A percentile compares a stretch with the other conserved stretches of the same genome.
These are phyloP conservation scores for Magnaporthales sp. DNA, from an alignment of 2,329 filamentous ascomycete species.

Conservation along the genomic window DNA sequence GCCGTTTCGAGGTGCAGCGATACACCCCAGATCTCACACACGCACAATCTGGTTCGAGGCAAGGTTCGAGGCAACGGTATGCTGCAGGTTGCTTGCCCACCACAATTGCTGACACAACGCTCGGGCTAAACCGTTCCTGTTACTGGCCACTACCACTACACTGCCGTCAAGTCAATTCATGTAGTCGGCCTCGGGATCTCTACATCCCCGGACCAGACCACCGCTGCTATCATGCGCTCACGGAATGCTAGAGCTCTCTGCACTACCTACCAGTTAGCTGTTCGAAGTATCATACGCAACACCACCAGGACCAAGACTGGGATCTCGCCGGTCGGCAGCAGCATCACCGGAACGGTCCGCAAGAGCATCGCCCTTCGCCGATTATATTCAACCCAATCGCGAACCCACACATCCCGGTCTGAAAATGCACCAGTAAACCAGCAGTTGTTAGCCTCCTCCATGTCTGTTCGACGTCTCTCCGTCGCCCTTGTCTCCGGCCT, in stretches of 20 bases:
- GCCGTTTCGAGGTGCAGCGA: neutral
- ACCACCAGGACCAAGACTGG: conserved; percentile 30
- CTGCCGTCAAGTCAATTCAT: neutral
- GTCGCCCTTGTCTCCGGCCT: conserved; percentile 60
- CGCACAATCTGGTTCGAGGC: neutral
- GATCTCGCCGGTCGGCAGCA: conserved; percentile 12
- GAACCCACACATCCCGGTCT: conserved; percentile 18
- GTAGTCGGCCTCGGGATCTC: neutral
- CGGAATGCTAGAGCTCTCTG: conserved; percentile 59
- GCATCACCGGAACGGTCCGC: conserved; percentile 5
- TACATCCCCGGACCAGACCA: conserved; percentile 5
- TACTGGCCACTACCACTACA: neutral
- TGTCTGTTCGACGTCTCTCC: conserved; percentile 64
- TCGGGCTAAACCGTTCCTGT: neutral
- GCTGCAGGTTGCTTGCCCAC: neutral
- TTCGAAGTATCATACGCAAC: conserved; percentile 46
- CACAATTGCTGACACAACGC: neutral
- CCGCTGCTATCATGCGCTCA: conserved; percentile 58
- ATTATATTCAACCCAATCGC: conserved; percentile 24
- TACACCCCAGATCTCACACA: neutral
- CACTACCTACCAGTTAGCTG: conserved; percentile 56
- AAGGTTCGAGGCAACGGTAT: neutral
- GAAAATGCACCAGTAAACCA: conserved; percentile 25
- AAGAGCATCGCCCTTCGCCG: conserved; percentile 28
- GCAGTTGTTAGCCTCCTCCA: conserved; percentile 55